Base-by-base conservation (phyloP, 2,329 filamentous ascomycete species). In the Grosmannia clavigera region DNA sequence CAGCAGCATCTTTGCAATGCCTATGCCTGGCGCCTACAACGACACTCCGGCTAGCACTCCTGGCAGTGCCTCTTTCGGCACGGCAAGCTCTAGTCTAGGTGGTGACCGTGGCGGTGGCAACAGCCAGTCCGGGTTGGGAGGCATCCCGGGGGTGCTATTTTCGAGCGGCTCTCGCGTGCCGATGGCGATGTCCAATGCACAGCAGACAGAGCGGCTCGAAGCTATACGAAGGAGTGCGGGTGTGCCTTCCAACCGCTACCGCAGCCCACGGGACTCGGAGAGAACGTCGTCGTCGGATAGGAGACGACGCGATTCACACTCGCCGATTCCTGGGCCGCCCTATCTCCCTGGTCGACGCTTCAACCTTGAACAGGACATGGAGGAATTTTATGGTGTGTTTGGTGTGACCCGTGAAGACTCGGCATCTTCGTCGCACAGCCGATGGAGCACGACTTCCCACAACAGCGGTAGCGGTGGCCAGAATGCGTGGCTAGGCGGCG, bases 291-390 rank as follows among this genome's bases (percentile, higher is more conserved):
- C 22, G 38, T 59, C 58, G 14, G 40, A 27, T 25, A 35, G 58
- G 43, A 29, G 58, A 40, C 52, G 58, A 7, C 53, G 58, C 43
- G 58, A 60, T 33, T 60, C 58, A 6, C 53, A 60, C 43, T 60
- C 58, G 3, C 58, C 58, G 1, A 50, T 33, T 29, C 29, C 58
- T 2, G 58, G 43, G 11, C 53, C 52, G 22, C 10, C 53, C 9
- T 51, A 40, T 29, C 19, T n/a, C 27, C 25, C 31, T 14, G 46
- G 12, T 25, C n/a, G 58, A 10, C 58, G 52, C 6, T 50, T 35
- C 51, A 22, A 55, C 19, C 12, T 3, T 11, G 29, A 58, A 19
- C 27, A 33, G 1, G 40, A 33, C 10, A 11, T 7, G 25, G 56
- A 51, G 3, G 57, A 38, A 3, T 12, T 38, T 0, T 48, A 48